phyloP scores from a whole-genome alignment of 768 basidiomycete species.

The Amanita molliuscula region DNA sequence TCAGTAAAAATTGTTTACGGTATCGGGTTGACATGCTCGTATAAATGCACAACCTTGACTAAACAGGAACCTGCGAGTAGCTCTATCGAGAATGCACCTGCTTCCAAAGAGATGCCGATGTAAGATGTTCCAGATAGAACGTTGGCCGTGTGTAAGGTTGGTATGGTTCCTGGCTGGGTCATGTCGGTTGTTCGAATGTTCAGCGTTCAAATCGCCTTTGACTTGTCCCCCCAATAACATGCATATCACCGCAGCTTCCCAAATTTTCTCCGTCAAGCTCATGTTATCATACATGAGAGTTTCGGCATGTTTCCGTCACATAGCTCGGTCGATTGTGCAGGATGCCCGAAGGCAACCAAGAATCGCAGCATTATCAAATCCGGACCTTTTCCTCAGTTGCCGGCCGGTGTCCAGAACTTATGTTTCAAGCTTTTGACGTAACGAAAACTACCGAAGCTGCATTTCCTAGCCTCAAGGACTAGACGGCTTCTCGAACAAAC shows the following conservation, averaged over 20 bases:
- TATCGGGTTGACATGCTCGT: no score
- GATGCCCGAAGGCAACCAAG: conserved; percentile 5
- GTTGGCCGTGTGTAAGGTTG: no score
- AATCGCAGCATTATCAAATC: conserved; percentile 1
- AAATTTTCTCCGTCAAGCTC: background rate
- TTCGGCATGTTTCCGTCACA: background rate
- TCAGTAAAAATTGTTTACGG: no score
- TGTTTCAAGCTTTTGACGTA: conserved; percentile 5
- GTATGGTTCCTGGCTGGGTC: no score
- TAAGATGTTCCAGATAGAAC: no score
- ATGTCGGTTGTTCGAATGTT: no score
- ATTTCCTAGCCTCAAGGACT: background rate
- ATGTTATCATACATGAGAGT: background rate
- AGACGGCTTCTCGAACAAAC: background rate
- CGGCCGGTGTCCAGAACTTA: conserved; percentile 5
- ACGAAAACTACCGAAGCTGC: background rate
- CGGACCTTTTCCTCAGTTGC: background rate
- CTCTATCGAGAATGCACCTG: no score
- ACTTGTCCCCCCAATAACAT: no score
- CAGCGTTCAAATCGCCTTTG: no score
- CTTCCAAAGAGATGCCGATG: no score
- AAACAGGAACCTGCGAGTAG: no score
- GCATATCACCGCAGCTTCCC: background rate
- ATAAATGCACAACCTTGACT: no score
- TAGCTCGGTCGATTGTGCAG: background rate